Conservation (phyloP, 2,329 filamentous ascomycete genomes). For the Xylaria sp. region DNA sequence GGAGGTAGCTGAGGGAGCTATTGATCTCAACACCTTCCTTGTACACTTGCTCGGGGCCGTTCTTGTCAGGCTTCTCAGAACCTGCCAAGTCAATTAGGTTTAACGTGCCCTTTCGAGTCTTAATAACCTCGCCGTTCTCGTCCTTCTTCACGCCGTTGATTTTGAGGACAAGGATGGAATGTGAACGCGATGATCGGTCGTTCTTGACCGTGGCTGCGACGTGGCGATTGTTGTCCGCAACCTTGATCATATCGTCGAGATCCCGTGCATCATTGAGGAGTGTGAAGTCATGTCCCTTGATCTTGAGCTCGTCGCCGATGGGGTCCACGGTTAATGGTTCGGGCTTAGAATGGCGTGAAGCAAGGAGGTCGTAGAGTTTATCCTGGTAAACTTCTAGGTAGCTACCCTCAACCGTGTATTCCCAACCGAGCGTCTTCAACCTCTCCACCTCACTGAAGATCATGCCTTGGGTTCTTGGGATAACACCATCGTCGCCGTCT, state of each 20-base stretch:
- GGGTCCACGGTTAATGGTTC: conserved; percentile 61
- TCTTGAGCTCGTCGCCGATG: conserved; percentile 48
- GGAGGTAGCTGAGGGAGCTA: conserved; percentile 88
- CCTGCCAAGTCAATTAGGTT: conserved; percentile 97
- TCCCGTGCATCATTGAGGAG: conserved; percentile 80
- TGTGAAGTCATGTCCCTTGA: conserved; percentile 49
- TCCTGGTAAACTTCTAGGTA: conserved; percentile 99
- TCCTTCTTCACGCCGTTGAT: conserved; percentile 72
- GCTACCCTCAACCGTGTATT: conserved; percentile 91
- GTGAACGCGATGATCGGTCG: conserved; percentile 90
- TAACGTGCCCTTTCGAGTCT: conserved; percentile 90
- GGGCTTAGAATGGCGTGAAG: conserved; percentile 75
- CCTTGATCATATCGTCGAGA: conserved; percentile 81
- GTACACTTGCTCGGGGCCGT: conserved; percentile 84
- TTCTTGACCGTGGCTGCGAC: conserved; percentile 98
- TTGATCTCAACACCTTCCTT: conserved; percentile 99
- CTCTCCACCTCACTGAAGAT: conserved; percentile 90
- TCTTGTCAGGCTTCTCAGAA: conserved; percentile 79
- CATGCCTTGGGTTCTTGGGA: conserved; percentile 90
- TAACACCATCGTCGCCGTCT: conserved; percentile 86
- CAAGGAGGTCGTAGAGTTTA: conserved; percentile 88
- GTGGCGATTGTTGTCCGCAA: conserved; percentile 86
- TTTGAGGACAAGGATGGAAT: conserved; percentile 96
- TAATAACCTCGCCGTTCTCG: conserved; percentile 66
- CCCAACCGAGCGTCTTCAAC: conserved; percentile 91